Evolutionary conservation across 768 basidiomycete species (phyloP).

Genomic region (Sarcomyxa edulis): DNA sequence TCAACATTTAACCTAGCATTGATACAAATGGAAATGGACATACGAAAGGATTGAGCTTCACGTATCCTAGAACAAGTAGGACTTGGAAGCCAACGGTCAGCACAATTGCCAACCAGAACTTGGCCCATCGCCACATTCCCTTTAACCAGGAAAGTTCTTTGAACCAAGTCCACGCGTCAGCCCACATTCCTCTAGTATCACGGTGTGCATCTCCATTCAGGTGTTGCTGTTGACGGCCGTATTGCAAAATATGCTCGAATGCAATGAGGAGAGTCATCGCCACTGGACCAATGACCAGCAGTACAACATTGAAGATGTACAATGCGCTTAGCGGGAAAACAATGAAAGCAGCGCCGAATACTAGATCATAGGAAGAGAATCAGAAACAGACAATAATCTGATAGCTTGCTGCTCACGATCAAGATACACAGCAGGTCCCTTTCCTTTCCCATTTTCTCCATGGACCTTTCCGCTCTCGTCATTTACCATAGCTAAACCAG

Average conservation of each 20-base stretch:
- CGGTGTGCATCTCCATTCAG: slow-evolving; percentile 13
- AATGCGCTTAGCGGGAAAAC: slow-evolving; percentile 48
- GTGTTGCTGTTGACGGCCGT: slow-evolving; percentile 4
- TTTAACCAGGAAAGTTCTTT: slow-evolving; percentile 20
- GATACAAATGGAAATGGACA: slow-evolving; percentile 18
- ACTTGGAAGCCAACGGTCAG: slow-evolving; percentile 40
- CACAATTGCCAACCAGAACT: slow-evolving; percentile 58
- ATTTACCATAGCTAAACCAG: slow-evolving; percentile 52
- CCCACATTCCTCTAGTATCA: slow-evolving; percentile 11
- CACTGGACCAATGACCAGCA: slow-evolving; percentile 62
- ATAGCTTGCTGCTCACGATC: slow-evolving; percentile 58
- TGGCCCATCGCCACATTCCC: slow-evolving; percentile 42
- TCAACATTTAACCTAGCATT: not conserved
- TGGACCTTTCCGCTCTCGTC: slow-evolving; percentile 25
- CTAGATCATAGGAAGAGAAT: slow-evolving; percentile 26
- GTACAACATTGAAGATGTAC: slow-evolving; percentile 50
- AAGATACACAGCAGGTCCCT: slow-evolving; percentile 53
- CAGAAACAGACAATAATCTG: not conserved
- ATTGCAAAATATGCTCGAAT: slow-evolving; percentile 4
- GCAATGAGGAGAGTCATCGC: slow-evolving; percentile 38
- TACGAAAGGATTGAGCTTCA: slow-evolving; percentile 60
- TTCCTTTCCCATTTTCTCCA: slow-evolving; percentile 12
- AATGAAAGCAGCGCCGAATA: slow-evolving; percentile 52
- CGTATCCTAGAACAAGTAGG: slow-evolving; percentile 41
- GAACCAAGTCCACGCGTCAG: slow-evolving; percentile 17